A percentile compares a stretch with the other conserved stretches of the same genome.
Conservation (phyloP, 257 asterid genomes). For the Solanum paucissectum region DNA sequence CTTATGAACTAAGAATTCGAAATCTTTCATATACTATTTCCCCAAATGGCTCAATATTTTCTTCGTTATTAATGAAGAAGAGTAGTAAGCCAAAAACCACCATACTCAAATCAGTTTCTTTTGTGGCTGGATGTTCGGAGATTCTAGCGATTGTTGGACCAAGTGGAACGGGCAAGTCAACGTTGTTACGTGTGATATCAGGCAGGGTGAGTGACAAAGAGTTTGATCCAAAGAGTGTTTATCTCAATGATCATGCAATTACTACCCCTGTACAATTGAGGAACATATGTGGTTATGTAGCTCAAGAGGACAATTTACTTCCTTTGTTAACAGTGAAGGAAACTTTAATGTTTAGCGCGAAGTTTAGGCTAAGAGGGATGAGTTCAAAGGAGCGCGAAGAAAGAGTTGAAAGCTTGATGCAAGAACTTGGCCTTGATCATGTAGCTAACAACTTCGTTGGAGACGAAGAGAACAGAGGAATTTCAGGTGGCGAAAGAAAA, state of each 20-base stretch:
- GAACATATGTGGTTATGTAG: conserved; percentile 71
- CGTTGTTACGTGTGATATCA: conserved; percentile 48
- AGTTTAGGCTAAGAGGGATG: conserved; percentile 45
- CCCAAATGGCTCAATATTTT: conserved; percentile 11
- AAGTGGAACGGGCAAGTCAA: conserved; percentile 80
- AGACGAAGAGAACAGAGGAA: conserved; percentile 73
- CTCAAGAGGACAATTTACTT: conserved; percentile 73
- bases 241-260: conserved; percentile 28
- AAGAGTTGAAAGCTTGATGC: conserved; percentile 55
- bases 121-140: conserved; percentile 56
- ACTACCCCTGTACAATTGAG: conserved; percentile 44
- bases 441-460: conserved; percentile 63
- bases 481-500: conserved; percentile 82
- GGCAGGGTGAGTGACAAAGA: conserved; percentile 46
- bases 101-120: conserved; percentile 61
- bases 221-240: conserved; percentile 41
- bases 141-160: conserved; percentile 76
- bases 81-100: conserved; percentile 20
- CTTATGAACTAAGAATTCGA: conserved; percentile 34
- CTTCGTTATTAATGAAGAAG: conserved; percentile 13
- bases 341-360: conserved; percentile 57
- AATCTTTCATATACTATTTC: conserved; percentile 56
- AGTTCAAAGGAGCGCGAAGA: conserved; percentile 30
- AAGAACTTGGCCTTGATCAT: conserved; percentile 80
- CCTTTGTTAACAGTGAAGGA: conserved; percentile 74